phyloP scores from a whole-genome alignment of 108 stramenopile genomes.

The Cyclotella sp. region DNA sequence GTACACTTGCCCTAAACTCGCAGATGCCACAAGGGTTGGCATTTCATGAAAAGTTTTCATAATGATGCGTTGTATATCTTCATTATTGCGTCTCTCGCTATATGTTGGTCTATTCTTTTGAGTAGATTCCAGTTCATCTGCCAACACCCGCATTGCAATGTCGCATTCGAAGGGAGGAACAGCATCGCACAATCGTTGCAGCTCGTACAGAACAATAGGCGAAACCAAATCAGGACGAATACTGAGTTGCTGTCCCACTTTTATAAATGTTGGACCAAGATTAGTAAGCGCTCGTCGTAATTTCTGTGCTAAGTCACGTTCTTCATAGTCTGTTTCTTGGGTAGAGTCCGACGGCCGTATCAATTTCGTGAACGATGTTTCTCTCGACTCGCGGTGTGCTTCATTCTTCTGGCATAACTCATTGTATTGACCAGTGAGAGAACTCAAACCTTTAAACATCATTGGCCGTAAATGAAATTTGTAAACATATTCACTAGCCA shows the following conservation, averaged over 20 bases:
- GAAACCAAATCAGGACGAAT: slow-evolving; percentile 95
- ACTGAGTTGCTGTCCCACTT: slow-evolving; percentile 89
- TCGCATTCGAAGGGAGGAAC: slow-evolving; percentile 88
- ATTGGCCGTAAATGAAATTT: slow-evolving; percentile 44
- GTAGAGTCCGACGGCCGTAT: not conserved
- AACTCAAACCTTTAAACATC: slow-evolving; percentile 8
- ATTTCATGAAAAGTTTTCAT: slow-evolving; percentile 40
- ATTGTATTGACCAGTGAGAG: not conserved
- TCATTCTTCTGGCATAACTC: not conserved
- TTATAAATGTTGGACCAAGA: slow-evolving; percentile 95
- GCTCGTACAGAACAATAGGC: slow-evolving; percentile 82
- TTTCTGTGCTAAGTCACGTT: slow-evolving; percentile 45
- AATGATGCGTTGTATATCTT: slow-evolving; percentile 24
- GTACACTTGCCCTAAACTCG: slow-evolving; percentile 90
- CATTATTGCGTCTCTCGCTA: not conserved
- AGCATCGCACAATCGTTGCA: slow-evolving; percentile 93
- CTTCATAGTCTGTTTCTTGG: slow-evolving; percentile 1
- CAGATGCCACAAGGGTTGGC: slow-evolving; percentile 82
- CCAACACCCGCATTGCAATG: slow-evolving; percentile 73
- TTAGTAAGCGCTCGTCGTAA: slow-evolving; percentile 73
- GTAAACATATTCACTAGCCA: slow-evolving; percentile 40
- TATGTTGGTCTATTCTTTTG: not conserved
- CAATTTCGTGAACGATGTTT: not conserved
- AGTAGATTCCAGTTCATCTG: slow-evolving; percentile 55
- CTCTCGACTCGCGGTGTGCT: not conserved